Base-by-base conservation (phyloP, 2,329 filamentous ascomycete genomes). In the Diaporthe eres region DNA sequence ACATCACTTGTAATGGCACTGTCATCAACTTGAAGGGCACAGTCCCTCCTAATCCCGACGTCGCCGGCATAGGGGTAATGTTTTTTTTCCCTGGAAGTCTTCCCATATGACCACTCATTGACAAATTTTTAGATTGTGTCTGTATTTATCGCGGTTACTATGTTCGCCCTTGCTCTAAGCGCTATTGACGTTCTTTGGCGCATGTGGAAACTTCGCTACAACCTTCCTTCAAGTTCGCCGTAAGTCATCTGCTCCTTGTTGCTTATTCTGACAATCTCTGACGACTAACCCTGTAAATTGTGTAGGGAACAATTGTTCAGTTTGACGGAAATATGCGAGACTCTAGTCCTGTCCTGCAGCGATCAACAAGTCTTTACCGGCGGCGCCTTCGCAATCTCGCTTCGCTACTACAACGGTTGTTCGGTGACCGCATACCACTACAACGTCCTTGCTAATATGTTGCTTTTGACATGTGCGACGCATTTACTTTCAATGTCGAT, bases 331-430 rank as follows among this genome's bases (percentile, higher is more conserved):
- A 80, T 84, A 28, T 72, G 82, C 17, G 82, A 85, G 72, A 77
- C 80, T 4, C 72, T 84, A 17, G 78, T 85, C 34, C 68, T 82
- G 34, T 79, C 79, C 55, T 84, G 82, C 74, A 84, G 82, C 71
- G 82, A 85, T 75, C 83, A 84, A 75, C 83, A 85, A 60, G 77
- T 85, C 61, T 84, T 85, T 76, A 85, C 83, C 1, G 83, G 83
- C 22, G 83, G 80, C 1, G 83, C 83, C 9, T 85, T 84, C 73
- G 81, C 82, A 53, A 77, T 84, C 25, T 81, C 83, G 4, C 78
- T 85, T 51, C 80, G 81, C 15, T 84, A 83, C 71, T 81, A 78
- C 74, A 81, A 80, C 53, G 82, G 81, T 22, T 85, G 83, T 77
- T 78, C 79, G 49, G 78, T 84, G 65, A 81, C 81, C 47, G 81